A percentile compares a stretch with the other conserved stretches of the same genome.
These are phyloP conservation scores for Elsinoe ampelina DNA, from an alignment of 2,329 filamentous ascomycete genomes.

Conservation along the genomic window DNA sequence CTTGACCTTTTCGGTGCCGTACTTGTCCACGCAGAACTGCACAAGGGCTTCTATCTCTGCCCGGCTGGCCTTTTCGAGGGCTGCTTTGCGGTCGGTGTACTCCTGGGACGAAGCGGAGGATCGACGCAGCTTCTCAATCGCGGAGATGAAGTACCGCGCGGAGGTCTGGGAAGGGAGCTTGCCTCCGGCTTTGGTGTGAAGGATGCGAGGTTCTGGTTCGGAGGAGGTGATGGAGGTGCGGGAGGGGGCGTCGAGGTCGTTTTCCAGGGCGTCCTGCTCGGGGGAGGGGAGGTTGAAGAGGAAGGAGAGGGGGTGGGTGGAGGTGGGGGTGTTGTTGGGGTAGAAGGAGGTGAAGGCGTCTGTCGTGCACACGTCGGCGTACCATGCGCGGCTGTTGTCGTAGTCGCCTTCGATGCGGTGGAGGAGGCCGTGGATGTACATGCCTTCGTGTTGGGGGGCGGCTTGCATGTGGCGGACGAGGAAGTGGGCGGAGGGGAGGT, in stretches of 20 bases:
- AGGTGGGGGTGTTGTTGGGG: slow-evolving; percentile 21
- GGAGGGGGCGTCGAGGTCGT: slow-evolving; percentile 1
- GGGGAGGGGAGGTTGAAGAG: slow-evolving; percentile 27
- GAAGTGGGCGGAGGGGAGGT: slow-evolving; percentile 44
- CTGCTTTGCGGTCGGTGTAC: slow-evolving; percentile 22
- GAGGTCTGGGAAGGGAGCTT: slow-evolving; percentile 17
- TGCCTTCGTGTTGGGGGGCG: slow-evolving; percentile 40
- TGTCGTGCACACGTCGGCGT: slow-evolving; percentile 33
- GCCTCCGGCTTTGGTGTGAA: neutral
- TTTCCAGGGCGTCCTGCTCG: slow-evolving; percentile 18
- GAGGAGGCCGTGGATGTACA: slow-evolving; percentile 44
- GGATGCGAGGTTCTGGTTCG: neutral
- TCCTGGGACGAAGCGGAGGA: slow-evolving; percentile 2
- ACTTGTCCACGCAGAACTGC: slow-evolving; percentile 37
- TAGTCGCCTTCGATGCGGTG: slow-evolving; percentile 45
- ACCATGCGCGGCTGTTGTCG: slow-evolving; percentile 41
- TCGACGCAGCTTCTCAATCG: slow-evolving; percentile 32
- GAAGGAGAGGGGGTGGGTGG: slow-evolving; percentile 14
- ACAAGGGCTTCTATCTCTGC: slow-evolving; percentile 35
- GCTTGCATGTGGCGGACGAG: slow-evolving; percentile 44
- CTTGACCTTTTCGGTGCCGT: slow-evolving; percentile 32
- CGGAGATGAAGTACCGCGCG: slow-evolving; percentile 26
- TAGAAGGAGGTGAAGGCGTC: slow-evolving; percentile 30
- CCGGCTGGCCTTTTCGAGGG: slow-evolving; percentile 28
- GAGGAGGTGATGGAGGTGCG: neutral